A percentile compares a stretch with the other conserved stretches of the same genome.
Conservation (phyloP, 2,329 filamentous ascomycete genomes). For the Stemphylium beticola region DNA sequence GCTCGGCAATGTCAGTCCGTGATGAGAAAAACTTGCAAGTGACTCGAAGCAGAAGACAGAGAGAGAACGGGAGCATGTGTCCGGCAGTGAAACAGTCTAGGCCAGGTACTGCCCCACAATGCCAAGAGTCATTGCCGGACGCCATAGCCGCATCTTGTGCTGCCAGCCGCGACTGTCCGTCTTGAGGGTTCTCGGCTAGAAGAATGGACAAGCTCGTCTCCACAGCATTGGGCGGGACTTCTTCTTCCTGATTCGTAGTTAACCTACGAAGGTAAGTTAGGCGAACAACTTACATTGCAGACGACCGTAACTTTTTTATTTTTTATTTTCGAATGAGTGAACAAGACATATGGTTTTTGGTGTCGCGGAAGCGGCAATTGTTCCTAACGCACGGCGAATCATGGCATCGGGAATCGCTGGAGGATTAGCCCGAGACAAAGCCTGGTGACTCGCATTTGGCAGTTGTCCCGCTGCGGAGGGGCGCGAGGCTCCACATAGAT, state of each 20-base stretch:
- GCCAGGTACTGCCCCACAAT: background rate
- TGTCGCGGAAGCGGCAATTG: too few relatives aligned
- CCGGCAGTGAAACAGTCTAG: slow-evolving; percentile 4
- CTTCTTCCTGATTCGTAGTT: background rate
- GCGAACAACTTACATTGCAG: background rate
- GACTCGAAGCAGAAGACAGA: background rate
- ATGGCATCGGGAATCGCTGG: background rate
- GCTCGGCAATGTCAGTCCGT: background rate
- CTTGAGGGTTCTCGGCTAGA: background rate
- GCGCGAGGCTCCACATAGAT: background rate
- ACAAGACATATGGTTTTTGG: too few relatives aligned
- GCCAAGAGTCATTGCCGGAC: background rate
- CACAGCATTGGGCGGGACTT: background rate
- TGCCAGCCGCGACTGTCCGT: background rate
- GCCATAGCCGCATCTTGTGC: background rate
- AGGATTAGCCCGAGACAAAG: background rate
- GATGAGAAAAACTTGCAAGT: background rate
- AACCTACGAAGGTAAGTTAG: background rate
- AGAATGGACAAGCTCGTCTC: slow-evolving; percentile 7
- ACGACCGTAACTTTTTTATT: too few relatives aligned
- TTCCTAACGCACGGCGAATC: background rate
- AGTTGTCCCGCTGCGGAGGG: background rate
- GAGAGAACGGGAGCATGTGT: background rate
- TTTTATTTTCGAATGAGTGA: too few relatives aligned
- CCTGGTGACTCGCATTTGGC: background rate